These are phyloP conservation scores for Volvox africanus DNA, from an alignment of 139 green algal genomes.

Conservation along the genomic window DNA sequence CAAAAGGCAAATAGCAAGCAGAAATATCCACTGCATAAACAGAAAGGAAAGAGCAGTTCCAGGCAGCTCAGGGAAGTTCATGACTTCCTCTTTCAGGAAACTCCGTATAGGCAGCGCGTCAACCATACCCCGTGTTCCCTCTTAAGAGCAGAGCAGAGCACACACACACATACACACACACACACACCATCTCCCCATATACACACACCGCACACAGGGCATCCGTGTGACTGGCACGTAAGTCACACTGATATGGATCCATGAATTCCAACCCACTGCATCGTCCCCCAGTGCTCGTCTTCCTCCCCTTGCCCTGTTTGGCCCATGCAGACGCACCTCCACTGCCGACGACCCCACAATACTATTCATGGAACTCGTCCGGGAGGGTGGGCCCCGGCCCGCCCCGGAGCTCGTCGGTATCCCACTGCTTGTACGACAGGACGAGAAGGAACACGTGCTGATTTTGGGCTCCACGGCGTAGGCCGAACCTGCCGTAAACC, in stretches of 20 bases:
- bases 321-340: background rate
- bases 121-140: too few species aligned
- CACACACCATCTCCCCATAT: background rate
- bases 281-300: too few species aligned
- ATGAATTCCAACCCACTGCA: too few species aligned
- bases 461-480: background rate
- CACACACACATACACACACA: background rate
- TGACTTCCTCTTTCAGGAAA: too few species aligned
- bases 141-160: background rate
- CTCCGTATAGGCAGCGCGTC: too few species aligned
- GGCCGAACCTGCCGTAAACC: background rate
- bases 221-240: background rate
- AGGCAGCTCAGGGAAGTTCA: too few species aligned
- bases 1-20: too few species aligned
- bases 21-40: too few species aligned
- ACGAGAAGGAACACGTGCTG: slow-evolving; percentile 36
- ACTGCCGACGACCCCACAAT: background rate
- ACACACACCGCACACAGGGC: background rate
- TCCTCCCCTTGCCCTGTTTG: too few species aligned
- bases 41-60: too few species aligned
- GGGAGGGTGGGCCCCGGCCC: slow-evolving; percentile 21
- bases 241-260: background rate
- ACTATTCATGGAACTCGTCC: slow-evolving; percentile 37
- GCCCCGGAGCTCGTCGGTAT: background rate
- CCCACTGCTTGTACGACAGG: slow-evolving; percentile 32